phyloP scores from a whole-genome alignment of 2,329 filamentous ascomycete species.

The Tolypocladium sp. region DNA sequence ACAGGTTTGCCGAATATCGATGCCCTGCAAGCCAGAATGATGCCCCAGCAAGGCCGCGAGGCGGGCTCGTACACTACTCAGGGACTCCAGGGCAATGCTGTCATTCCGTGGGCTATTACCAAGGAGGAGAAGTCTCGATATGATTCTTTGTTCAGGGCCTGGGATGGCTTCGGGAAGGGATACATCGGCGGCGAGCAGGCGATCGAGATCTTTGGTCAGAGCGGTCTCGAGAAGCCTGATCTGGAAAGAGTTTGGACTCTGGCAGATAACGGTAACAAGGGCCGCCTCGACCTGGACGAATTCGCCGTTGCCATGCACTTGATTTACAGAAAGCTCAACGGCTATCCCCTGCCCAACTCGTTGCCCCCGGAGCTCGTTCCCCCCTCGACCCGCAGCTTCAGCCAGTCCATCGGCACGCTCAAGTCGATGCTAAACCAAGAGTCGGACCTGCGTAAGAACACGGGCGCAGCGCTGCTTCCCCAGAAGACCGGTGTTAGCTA shows the following conservation, averaged over 20 bases:
- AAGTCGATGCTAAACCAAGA: conserved; percentile 85
- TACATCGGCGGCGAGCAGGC: conserved; percentile 87
- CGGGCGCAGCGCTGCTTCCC: conserved; percentile 81
- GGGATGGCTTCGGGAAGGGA: conserved; percentile 91
- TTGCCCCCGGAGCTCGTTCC: conserved; percentile 89
- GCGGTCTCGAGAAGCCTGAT: conserved; percentile 82
- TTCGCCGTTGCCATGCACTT: conserved; percentile 98
- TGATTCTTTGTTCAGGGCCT: conserved; percentile 87
- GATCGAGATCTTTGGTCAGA: conserved; percentile 95
- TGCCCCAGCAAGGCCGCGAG: conserved; percentile 92
- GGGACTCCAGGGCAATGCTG: conserved; percentile 85
- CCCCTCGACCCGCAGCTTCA: conserved; percentile 88
- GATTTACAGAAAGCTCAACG: conserved; percentile 95
- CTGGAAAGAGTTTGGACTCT: conserved; percentile 92
- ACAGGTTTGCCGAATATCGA: conserved; percentile 90
- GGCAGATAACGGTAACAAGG: conserved; percentile 88
- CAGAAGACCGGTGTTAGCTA: conserved; percentile 98
- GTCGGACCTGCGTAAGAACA: conserved; percentile 80
- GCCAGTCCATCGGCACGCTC: conserved; percentile 84
- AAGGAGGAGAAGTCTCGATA: conserved; percentile 98
- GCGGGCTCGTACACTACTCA: conserved; percentile 72
- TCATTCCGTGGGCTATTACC: conserved; percentile 96
- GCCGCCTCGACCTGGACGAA: conserved; percentile 88
- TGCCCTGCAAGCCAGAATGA: conserved; percentile 84
- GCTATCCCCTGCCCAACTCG: conserved; percentile 81